Base-by-base conservation (phyloP, 306 rosid species). In the Malus asiatica region DNA sequence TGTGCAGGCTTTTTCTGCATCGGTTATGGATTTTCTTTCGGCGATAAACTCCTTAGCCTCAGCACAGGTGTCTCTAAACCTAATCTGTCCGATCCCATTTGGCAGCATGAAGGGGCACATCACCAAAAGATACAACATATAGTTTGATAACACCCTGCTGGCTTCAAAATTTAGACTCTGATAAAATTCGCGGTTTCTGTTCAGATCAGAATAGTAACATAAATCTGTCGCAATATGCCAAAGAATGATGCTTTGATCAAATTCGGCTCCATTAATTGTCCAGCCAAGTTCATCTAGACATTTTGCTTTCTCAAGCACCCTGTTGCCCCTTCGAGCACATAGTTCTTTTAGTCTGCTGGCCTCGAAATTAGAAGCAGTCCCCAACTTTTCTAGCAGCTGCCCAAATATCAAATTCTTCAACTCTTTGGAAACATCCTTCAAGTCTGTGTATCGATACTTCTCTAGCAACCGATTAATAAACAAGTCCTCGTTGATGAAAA, bases 21-120 rank as follows among this genome's bases (percentile, higher is more conserved):
- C 2, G 3, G 16, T 1, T 63, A 57, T 71, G 55, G 42, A 59
- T 40, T 35, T 32, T 40, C 80, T 81, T 29, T 76, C 83, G 25
- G 33, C 15, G 9, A 80, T 42, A 46, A 75, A 78, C 51, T 57
- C 81, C 22, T 1, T 20, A 48, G 79, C 80, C 66, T 83, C 89
- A 0, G 85, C 85, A 20, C 86, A 75, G 2, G 86, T 84, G 77
- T 87, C 83, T 18, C 3, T 2, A 10, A 75, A 65, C 60, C 78
- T 45, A 1, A 75, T 65, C 12, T 27, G 20, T 22, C 53, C 65
- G 15, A 75, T 65, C 15, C 78, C 79, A 15, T 53, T 67, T 0
- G 74, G 79, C 14, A 76, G 35, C 74, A 67, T 76, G 44, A 18
- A 22, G 11, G 74, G 74, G 25, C 53, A 25, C 63, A 23, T 35